These are phyloP conservation scores for Neurospora africana DNA, from an alignment of 495 filamentous ascomycete species.

Conservation along the genomic window DNA sequence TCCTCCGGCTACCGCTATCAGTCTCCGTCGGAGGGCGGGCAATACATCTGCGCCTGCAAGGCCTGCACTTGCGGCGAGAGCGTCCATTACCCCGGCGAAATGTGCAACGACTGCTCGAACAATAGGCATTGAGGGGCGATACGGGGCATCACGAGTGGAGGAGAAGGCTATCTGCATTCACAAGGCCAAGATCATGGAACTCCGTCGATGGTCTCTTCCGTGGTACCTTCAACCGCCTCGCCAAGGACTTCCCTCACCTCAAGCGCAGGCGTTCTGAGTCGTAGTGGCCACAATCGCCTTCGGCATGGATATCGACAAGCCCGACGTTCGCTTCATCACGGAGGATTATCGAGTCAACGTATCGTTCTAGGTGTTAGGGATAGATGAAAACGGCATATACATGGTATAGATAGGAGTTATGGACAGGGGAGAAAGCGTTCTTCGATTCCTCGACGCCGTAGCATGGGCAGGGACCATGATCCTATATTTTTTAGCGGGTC, in stretches of 20 bases:
- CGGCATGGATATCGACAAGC: constrained; percentile 99
- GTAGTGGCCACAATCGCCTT: constrained; percentile 98
- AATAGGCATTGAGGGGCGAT: background rate
- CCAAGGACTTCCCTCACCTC: constrained; percentile 84
- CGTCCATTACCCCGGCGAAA: background rate
- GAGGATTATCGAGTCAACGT: background rate
- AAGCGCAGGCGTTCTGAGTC: constrained; percentile 55
- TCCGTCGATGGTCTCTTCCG: constrained; percentile 96
- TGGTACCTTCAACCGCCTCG: constrained; percentile 86
- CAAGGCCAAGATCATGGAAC: constrained; percentile 99
- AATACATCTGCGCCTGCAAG: constrained; percentile 3
- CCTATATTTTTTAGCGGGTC: background rate
- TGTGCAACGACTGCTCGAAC: background rate
- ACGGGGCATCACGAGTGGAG: background rate
- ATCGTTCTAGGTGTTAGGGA: background rate
- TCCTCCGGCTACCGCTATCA: background rate
- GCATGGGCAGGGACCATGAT: background rate
- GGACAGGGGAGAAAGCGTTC: background rate
- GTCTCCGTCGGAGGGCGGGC: background rate
- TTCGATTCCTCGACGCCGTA: background rate
- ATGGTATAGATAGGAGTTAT: background rate
- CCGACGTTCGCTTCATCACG: constrained; percentile 86
- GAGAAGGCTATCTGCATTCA: constrained; percentile 94
- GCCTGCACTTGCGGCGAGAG: background rate
- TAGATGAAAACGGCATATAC: background rate